Conservation (phyloP, 23 red algal genomes). For the Gracilaria gracilis region DNA sequence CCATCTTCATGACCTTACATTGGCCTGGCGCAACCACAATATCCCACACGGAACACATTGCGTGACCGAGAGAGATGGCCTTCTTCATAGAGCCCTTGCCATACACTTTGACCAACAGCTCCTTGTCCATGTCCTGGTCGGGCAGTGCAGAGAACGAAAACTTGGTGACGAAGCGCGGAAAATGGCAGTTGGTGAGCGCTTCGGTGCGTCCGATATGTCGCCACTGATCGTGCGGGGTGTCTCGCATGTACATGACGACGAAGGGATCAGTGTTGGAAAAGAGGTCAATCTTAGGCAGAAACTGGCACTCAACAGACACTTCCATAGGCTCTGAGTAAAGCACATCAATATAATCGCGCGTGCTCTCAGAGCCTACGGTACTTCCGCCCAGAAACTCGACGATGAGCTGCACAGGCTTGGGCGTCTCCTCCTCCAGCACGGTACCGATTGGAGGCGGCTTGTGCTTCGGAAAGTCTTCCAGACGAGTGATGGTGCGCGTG, state of each 20-base stretch:
- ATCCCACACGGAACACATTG: slow-evolving; percentile 78
- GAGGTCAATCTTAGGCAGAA: slow-evolving; percentile 78
- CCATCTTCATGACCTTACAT: slow-evolving; percentile 84
- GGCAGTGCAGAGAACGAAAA: slow-evolving; percentile 70
- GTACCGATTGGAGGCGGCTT: slow-evolving; percentile 70
- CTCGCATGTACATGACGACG: slow-evolving; percentile 59
- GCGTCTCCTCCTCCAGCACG: slow-evolving; percentile 84
- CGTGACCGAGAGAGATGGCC: slow-evolving; percentile 59
- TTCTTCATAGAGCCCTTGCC: slow-evolving; percentile 76
- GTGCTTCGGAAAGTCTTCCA: slow-evolving; percentile 73
- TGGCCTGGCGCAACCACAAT: slow-evolving; percentile 76
- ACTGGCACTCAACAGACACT: slow-evolving; percentile 79
- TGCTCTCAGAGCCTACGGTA: slow-evolving; percentile 39
- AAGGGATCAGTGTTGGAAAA: slow-evolving; percentile 84
- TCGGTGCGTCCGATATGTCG: slow-evolving; percentile 69
- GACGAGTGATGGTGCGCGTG: slow-evolving; percentile 77
- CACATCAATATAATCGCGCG: slow-evolving; percentile 54
- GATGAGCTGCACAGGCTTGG: slow-evolving; percentile 77
- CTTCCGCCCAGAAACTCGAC: slow-evolving; percentile 78
- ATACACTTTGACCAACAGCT: slow-evolving; percentile 78
- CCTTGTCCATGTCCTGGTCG: slow-evolving; percentile 82
- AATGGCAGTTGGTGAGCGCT: slow-evolving; percentile 73
- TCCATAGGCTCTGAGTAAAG: slow-evolving; percentile 71
- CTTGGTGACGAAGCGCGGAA: slow-evolving; percentile 80
- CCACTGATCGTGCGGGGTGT: slow-evolving; percentile 58